Base-by-base conservation (phyloP, 1,284 basidiomycete species). In the Marasmius fiardii region DNA sequence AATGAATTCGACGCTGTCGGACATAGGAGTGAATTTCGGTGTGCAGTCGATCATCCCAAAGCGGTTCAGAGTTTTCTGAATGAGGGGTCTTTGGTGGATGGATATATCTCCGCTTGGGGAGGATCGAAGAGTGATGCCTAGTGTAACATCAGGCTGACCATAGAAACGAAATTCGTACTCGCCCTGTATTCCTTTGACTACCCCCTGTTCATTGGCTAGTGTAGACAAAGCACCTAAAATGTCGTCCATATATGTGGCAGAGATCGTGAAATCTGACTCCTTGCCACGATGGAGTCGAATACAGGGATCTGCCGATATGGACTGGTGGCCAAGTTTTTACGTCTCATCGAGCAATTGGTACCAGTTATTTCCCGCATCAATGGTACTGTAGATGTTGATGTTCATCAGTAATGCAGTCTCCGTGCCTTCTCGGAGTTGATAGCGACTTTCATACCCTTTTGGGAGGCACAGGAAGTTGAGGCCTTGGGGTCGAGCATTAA, bases 11-110 rank as follows among this genome's bases (percentile, higher is more conserved):
- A 63, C 57, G 1, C 63, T 59, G 2, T 54, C 16, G 7, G 64
- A 63, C 1, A 66, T 50, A 26, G 65, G 65, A 0, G 64, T 67
- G 1, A 54, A 44, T 35, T 58, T 58, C 0, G 63, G 60, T 26
- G 57, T 58, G 34, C 57, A 60, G 43, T 67, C 56, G 4, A 39
- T 4, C 58, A 71, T 63, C 0, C 64, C 63, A 33, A 62, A 67
- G 0, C 52, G 34, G n/a, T 63, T 26, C 1, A 71, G 57, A 1
- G 68, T 12, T 12, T 57, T 56, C 24, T 66, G 62, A 28, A 65
- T 57, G 55, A 66, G 69, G 0, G 60, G 56, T 4, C 35, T 2
- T 54, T 70, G 70, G 2, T 66, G 67, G 0, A 68, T 49, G 1
- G 56, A 57, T 11, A 67, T 60, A 1, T 61, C 55, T 1, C 65